Evolutionary conservation across 2,329 filamentous ascomycete species (phyloP).

Genomic region (Epichloe amarillans): DNA sequence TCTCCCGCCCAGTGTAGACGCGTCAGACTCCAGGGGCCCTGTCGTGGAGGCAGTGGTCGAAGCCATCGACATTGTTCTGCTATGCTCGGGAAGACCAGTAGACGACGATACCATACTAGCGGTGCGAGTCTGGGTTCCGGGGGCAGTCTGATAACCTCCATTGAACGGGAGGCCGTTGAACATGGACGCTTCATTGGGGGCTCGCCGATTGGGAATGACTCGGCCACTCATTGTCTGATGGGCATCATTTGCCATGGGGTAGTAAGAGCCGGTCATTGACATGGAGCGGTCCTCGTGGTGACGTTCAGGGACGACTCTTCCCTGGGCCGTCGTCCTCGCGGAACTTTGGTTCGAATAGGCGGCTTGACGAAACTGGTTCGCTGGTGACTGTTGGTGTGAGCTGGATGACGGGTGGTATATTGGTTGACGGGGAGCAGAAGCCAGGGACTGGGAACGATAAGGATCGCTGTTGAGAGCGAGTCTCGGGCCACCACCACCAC

Average conservation of each 20-base stretch:
- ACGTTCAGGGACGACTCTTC: conserved; percentile 78
- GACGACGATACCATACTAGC: conserved; percentile 50
- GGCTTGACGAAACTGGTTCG: conserved; percentile 65
- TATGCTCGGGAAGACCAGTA: conserved; percentile 30
- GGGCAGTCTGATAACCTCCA: conserved; percentile 29
- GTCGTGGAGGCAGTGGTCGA: conserved; percentile 66
- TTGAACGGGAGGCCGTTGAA: conserved; percentile 23
- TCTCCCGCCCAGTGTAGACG: conserved; percentile 35
- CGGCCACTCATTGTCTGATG: conserved; percentile 91
- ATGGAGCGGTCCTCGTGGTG: conserved; percentile 87
- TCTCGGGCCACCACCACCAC: conserved; percentile 40
- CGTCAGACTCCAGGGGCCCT: conserved; percentile 44
- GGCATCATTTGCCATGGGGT: conserved; percentile 60
- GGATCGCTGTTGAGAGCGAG: conserved; percentile 73
- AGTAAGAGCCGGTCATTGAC: conserved; percentile 71
- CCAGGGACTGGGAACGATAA: conserved; percentile 88
- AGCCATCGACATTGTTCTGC: conserved; percentile 81
- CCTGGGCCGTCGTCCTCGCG: conserved; percentile 78
- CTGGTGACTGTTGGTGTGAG: conserved; percentile 50
- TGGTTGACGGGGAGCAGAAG: conserved; percentile 57
- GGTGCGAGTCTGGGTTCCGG: conserved; percentile 43
- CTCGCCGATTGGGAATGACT: conserved; percentile 63
- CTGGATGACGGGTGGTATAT: conserved; percentile 53
- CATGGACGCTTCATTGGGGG: conserved; percentile 26
- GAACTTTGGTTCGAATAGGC: conserved; percentile 51